A percentile compares a stretch with the other conserved stretches of the same genome.
Evolutionary conservation across 768 basidiomycete genomes (phyloP).

Genomic region (Hysterangium stoloniferum): DNA sequence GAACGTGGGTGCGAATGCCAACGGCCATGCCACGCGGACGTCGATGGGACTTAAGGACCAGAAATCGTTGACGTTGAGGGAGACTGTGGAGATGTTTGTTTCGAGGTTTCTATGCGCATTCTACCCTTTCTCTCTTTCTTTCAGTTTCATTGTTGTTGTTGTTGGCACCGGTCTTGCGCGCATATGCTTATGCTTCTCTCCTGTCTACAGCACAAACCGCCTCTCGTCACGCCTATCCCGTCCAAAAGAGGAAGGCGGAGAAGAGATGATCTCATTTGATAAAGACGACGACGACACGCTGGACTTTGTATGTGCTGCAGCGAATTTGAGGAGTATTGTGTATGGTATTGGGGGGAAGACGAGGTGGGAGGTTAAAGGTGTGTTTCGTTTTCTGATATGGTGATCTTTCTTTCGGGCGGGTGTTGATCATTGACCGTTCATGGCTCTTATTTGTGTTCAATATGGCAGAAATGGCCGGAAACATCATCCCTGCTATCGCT

Average conservation of each 20-base stretch:
- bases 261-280: constrained; percentile 81
- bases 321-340: constrained; percentile 85
- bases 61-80: constrained; percentile 61
- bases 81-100: constrained; percentile 77
- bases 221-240: constrained; percentile 53
- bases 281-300: constrained; percentile 97
- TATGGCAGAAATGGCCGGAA: constrained; percentile 89
- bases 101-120: constrained; percentile 50
- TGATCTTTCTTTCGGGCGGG: too few species aligned
- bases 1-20: too few species aligned
- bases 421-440: too few species aligned
- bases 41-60: constrained; percentile 70
- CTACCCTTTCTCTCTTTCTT: not conserved
- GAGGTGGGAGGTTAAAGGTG: constrained; percentile 95
- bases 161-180: too few species aligned
- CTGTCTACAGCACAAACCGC: constrained; percentile 57
- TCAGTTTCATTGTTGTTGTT: too few species aligned
- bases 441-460: too few species aligned
- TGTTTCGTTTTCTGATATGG: too few species aligned
- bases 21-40: too few species aligned
- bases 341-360: constrained; percentile 88
- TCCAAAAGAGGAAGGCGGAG: constrained; percentile 34
- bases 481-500: constrained; percentile 98
- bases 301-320: constrained; percentile 92
- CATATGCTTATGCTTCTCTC: constrained; percentile 3